A percentile compares a stretch with the other conserved stretches of the same genome.
Conservation (phyloP, 805 yeast species). For the Cyberlindnera euphorbiiphila region DNA sequence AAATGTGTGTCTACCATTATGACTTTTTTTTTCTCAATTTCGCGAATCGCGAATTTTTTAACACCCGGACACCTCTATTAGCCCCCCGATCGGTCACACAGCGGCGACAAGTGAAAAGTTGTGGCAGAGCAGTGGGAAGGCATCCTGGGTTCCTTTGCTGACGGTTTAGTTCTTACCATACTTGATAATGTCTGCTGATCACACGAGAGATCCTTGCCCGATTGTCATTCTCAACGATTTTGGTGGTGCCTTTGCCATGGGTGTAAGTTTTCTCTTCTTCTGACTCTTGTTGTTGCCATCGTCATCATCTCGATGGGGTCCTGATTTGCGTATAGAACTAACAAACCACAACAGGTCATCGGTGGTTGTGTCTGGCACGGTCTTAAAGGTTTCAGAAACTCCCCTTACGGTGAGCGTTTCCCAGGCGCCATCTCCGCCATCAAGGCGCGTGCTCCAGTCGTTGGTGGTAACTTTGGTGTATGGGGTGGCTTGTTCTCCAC, state of each 20-base stretch:
- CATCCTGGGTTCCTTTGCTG: too few relatives aligned
- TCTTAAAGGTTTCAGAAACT: constrained; percentile 96
- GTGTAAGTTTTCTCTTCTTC: constrained; percentile 40
- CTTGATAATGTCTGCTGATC: constrained; percentile 88
- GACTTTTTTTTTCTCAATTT: too few relatives aligned
- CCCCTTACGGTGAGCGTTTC: constrained; percentile 95
- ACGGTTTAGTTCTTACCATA: too few relatives aligned
- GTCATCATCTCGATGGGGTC: too few relatives aligned
- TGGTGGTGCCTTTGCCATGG: constrained; percentile 99
- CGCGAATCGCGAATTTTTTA: too few relatives aligned
- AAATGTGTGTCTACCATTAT: too few relatives aligned
- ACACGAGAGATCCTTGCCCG: constrained; percentile 99
- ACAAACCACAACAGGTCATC: constrained; percentile 41
- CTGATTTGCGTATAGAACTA: too few relatives aligned
- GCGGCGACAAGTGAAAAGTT: too few relatives aligned
- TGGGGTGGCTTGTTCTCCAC: constrained; percentile 99
- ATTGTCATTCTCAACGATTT: constrained; percentile 92
- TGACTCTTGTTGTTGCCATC: too few relatives aligned
- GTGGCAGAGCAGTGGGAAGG: too few relatives aligned
- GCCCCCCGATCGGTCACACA: too few relatives aligned
- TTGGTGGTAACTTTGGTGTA: constrained; percentile 98
- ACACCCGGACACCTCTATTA: too few relatives aligned
- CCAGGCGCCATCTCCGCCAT: constrained; percentile 86
- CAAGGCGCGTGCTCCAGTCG: constrained; percentile 95
- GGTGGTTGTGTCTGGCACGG: constrained; percentile 99